Evolutionary conservation across 2,329 filamentous ascomycete species (phyloP).

Genomic region (Fusarium foetens): DNA sequence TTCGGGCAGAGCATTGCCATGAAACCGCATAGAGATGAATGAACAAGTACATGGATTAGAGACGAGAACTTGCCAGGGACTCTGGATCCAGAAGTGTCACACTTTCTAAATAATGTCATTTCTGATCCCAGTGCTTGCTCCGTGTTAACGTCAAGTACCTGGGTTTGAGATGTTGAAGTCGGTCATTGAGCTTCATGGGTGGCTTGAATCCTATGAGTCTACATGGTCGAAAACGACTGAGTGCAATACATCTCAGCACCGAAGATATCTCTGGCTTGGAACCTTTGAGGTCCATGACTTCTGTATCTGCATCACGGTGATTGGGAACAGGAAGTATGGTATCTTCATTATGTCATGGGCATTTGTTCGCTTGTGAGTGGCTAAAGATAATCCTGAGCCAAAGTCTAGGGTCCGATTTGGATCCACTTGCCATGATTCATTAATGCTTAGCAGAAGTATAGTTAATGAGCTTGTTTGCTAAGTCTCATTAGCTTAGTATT

Average conservation of each 20-base stretch:
- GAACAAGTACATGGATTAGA: neutral
- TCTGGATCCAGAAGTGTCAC: neutral
- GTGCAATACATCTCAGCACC: neutral
- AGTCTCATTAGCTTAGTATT: constrained; percentile 2
- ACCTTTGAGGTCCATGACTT: neutral
- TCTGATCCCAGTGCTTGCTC: neutral
- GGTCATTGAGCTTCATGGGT: neutral
- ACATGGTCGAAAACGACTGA: neutral
- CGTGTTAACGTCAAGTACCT: neutral
- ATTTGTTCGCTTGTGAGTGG: constrained; percentile 25
- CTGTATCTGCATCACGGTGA: neutral
- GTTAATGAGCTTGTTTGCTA: neutral
- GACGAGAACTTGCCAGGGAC: neutral
- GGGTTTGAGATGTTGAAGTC: neutral
- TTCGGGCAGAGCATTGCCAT: neutral
- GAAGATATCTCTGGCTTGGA: neutral
- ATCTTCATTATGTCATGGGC: constrained; percentile 19
- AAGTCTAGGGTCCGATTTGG: constrained; percentile 3
- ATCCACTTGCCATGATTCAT: neutral
- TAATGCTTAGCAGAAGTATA: neutral
- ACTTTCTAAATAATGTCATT: neutral
- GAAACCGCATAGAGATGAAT: neutral
- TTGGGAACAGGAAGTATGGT: neutral
- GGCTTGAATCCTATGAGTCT: neutral
- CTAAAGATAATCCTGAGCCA: neutral